Percentiles rank a stretch among this genome's conserved stretches.
Evolutionary conservation across 2,329 filamentous ascomycete genomes (phyloP).

Genomic region (Coniochaeta ligniaria): DNA sequence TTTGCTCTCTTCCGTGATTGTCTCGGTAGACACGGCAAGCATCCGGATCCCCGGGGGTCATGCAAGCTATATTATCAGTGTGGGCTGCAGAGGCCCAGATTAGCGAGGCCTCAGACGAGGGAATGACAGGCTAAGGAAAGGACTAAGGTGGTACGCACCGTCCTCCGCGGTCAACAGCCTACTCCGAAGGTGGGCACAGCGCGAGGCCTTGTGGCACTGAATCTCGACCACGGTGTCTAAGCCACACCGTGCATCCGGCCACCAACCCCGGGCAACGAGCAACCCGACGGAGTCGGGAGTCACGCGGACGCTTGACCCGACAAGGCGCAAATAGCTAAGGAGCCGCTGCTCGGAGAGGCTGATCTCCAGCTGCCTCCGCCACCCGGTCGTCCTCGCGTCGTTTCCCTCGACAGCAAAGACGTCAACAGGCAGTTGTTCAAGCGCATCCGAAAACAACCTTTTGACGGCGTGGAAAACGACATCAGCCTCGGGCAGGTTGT

Average conservation of each 20-base stretch:
- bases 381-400: neutral
- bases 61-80: neutral
- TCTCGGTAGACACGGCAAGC: neutral
- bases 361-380: constrained; percentile 3
- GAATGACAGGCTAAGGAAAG: neutral
- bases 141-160: neutral
- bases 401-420: neutral
- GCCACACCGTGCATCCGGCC: neutral
- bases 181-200: constrained; percentile 3
- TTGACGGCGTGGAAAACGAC: constrained; percentile 7
- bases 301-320: neutral
- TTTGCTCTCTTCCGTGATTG: neutral
- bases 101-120: neutral
- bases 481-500: neutral
- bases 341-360: constrained; percentile 6
- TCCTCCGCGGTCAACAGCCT: constrained; percentile 3
- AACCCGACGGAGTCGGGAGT: neutral
- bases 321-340: constrained; percentile 3
- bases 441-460: constrained; percentile 7
- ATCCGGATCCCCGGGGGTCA: neutral
- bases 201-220: constrained; percentile 5
- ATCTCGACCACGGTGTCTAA: constrained; percentile 2
- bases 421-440: constrained; percentile 6
- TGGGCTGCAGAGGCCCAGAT: neutral
- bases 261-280: neutral